Evolutionary conservation across 106 monocot species (phyloP), one percentile per base, ranked within the genome.

Genomic region (Dactylorhiza incarnata): DNA sequence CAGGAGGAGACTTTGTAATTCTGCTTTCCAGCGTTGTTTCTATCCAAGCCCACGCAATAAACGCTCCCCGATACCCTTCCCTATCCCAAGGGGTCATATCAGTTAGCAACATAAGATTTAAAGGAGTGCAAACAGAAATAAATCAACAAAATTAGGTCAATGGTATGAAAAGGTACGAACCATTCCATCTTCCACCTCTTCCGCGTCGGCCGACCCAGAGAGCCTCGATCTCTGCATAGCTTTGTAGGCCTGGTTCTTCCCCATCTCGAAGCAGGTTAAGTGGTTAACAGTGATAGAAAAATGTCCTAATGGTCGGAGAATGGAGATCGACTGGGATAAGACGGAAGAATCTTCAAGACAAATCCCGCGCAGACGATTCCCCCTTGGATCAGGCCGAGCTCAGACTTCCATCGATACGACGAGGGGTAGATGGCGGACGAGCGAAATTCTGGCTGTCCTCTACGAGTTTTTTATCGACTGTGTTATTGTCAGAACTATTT

Each of bases 161-260:
- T 54, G 52, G 83, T 78, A 76, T 82, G 93, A 78, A 94, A 94
- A 81, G 89, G 91, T 83, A 97, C 96, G 79, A 81, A 97, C 96
- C 96, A 97, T 91, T 86, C 96, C 93, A 68, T 92, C 91, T 74
- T 92, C 86, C 73, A 82, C 65, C 76, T 89, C 89, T 48, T 94
- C 94, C 46, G 91, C 85, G 9, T 82, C 93, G 26, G 83, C 96
- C n/a, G 93, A 91, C 71, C 82, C 72, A 76, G 97, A 97, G 45
- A 97, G 20, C 87, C 89, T 80, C 22, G 97, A 65, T 80, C 97
- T 91, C 84, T 97, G 97, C 97, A 97, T 94, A 65, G 93, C 91
- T 86, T 97, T 97, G 84, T 97, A 94, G 14, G 91, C 87, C 73
- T 97, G 97, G 84, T 97, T 97, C 84, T 97, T 97, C 73, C 97